phyloP scores from a whole-genome alignment of 208 protist genomes.

The Crithidia thermophila region DNA sequence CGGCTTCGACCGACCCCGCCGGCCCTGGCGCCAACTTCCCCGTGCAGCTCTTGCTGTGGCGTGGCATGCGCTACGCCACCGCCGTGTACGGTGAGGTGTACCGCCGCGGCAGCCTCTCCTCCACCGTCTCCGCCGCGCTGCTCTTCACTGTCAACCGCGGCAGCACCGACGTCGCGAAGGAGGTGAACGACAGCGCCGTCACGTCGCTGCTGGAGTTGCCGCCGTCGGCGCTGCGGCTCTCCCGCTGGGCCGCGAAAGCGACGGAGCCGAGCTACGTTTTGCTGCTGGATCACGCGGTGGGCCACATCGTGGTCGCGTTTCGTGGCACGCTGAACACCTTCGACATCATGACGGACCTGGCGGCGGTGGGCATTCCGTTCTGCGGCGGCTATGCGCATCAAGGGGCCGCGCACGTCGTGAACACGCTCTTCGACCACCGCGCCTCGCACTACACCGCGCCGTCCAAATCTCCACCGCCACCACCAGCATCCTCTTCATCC shows the following conservation, averaged over 20 bases:
- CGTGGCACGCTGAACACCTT: conserved; percentile 61
- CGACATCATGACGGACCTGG: conserved; percentile 68
- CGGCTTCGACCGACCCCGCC: background rate
- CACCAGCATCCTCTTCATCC: background rate
- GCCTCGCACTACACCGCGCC: conserved; percentile 23
- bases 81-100: conserved; percentile 69
- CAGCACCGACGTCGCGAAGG: conserved; percentile 30
- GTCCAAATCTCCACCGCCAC: no score
- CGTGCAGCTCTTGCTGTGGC: conserved; percentile 42
- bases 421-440: conserved; percentile 54
- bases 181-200: conserved; percentile 51
- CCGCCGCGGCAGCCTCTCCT: conserved; percentile 46
- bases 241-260: conserved; percentile 43
- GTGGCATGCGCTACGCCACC: conserved; percentile 59
- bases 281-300: conserved; percentile 46
- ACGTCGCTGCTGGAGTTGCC: conserved; percentile 53
- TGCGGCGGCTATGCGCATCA: conserved; percentile 59
- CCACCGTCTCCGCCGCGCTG: conserved; percentile 30
- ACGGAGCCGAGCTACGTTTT: conserved; percentile 63
- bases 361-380: conserved; percentile 49
- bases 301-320: conserved; percentile 61
- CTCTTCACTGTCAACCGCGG: conserved; percentile 43
- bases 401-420: conserved; percentile 46
- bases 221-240: conserved; percentile 36
- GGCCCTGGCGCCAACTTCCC: conserved; percentile 23